Base-by-base conservation (phyloP, 2,329 filamentous ascomycete genomes). In the Cladorrhinum sp. region DNA sequence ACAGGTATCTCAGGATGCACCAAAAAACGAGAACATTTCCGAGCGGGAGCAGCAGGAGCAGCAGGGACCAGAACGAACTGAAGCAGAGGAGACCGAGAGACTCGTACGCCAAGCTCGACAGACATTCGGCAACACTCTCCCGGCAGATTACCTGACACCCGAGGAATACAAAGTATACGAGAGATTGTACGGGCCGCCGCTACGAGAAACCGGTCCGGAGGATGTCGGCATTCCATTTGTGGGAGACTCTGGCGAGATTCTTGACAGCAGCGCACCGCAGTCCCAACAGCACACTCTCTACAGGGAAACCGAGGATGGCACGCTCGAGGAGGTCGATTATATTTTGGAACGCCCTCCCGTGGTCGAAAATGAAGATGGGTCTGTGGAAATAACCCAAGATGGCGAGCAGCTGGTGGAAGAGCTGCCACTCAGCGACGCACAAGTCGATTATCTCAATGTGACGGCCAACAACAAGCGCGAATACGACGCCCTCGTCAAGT, bases 81-180 rank as follows among this genome's bases (percentile, higher is more conserved):
- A 60, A 26, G 60, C 53, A 1, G 64, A 68, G 36, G 78, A 83
- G 4, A 77, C 85, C 59, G 89, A 91, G 71, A 77, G 79, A 10
- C 76, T 88, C 7, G 91, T 91, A 30, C 85, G 89, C 59, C 80
- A 86, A 66, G 88, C 91, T 36, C 86, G 89, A 68, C 87, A 91
- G 65, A 81, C 85, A 8, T 96, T 92, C 73, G 88, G 92, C 63
- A 87, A 95, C 69, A 87, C 82, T 0, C 75, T 97, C 23, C 93
- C 93, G 0, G 83, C 86, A 30, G 86, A 82, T 33, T 85, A 91
- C 67, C 74, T 97, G 56, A 86, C 80, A 33, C 79, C 82, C 1
- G 83, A 89, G 57, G 92, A 96, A 73, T 87, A 89, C 69, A 78
- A 77, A 53, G 77, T 96, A 0, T 96, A 96, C 73, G 86, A 89